Evolutionary conservation across 2,329 filamentous ascomycete genomes (phyloP).

Genomic region (Chrysosporium keratinophilum): DNA sequence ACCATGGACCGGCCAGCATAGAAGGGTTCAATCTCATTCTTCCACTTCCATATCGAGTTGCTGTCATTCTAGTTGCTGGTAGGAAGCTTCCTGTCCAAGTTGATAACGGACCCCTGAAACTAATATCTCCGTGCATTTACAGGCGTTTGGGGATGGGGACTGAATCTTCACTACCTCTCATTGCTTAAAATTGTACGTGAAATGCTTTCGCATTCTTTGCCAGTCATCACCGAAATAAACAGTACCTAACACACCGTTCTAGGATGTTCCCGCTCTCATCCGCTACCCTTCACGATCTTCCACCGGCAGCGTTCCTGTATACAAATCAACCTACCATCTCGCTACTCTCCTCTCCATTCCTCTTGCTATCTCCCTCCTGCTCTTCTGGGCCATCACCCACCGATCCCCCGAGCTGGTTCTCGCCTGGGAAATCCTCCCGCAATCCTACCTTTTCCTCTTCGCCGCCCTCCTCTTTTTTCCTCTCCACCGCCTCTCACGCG

Average conservation of each 20-base stretch:
- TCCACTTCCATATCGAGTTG: slow-evolving; percentile 80
- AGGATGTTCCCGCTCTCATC: slow-evolving; percentile 75
- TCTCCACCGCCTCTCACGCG: slow-evolving; percentile 55
- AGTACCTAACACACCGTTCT: slow-evolving; percentile 15
- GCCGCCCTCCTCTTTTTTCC: slow-evolving; percentile 63
- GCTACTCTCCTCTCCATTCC: slow-evolving; percentile 65
- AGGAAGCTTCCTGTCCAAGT: slow-evolving; percentile 17
- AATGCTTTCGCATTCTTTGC: not conserved
- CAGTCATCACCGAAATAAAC: not conserved
- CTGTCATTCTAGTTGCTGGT: slow-evolving; percentile 78
- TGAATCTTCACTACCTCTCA: slow-evolving; percentile 81
- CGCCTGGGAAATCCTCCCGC: slow-evolving; percentile 73
- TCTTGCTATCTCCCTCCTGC: slow-evolving; percentile 58
- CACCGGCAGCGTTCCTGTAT: slow-evolving; percentile 60
- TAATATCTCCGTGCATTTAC: slow-evolving; percentile 4
- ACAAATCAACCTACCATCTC: slow-evolving; percentile 75
- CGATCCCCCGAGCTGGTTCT: slow-evolving; percentile 60
- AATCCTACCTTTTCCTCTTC: slow-evolving; percentile 67
- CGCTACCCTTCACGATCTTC: slow-evolving; percentile 70
- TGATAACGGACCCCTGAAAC: not conserved
- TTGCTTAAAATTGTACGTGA: slow-evolving; percentile 58
- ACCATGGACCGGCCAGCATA: slow-evolving; percentile 25
- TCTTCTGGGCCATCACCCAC: slow-evolving; percentile 76
- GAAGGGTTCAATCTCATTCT: slow-evolving; percentile 81
- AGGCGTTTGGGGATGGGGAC: slow-evolving; percentile 93